These are phyloP conservation scores for Cryptococcus sp. DNA, from an alignment of 1,284 basidiomycete genomes.

Conservation along the genomic window DNA sequence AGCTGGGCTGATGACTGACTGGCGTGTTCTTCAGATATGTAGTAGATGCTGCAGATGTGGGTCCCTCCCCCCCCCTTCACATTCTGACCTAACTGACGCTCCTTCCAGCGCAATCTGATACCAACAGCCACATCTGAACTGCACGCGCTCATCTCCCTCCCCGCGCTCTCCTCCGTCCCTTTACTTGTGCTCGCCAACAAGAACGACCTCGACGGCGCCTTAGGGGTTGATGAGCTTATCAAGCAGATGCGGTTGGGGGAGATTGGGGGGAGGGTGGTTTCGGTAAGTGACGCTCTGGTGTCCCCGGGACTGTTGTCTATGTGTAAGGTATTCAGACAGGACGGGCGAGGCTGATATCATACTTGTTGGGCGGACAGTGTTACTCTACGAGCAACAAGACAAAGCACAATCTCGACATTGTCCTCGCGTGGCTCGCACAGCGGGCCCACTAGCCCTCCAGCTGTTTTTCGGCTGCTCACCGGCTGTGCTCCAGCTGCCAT, in stretches of 20 bases:
- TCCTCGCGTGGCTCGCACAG: slow-evolving; percentile 54
- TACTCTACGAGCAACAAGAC: slow-evolving; percentile 74
- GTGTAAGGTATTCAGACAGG: not conserved
- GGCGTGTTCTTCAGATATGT: slow-evolving; percentile 66
- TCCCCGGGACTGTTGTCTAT: not conserved
- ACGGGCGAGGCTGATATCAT: not conserved
- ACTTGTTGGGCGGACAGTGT: slow-evolving; percentile 16
- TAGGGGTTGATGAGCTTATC: slow-evolving; percentile 82
- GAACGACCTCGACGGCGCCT: slow-evolving; percentile 79
- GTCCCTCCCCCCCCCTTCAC: slow-evolving; percentile 32
- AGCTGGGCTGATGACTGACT: not conserved
- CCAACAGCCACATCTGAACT: slow-evolving; percentile 85
- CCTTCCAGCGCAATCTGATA: slow-evolving; percentile 55
- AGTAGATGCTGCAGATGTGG: slow-evolving; percentile 80
- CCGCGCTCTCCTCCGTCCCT: slow-evolving; percentile 73
- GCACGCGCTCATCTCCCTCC: slow-evolving; percentile 74
- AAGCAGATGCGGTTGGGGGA: slow-evolving; percentile 73
- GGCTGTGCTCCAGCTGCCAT: too few relatives aligned
- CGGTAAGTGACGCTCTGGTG: slow-evolving; percentile 65
- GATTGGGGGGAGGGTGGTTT: slow-evolving; percentile 77
- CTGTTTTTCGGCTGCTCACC: too few relatives aligned
- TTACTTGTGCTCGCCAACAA: slow-evolving; percentile 93
- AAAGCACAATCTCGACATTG: slow-evolving; percentile 74
- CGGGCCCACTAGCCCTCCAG: slow-evolving; percentile 32
- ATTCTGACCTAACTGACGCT: not conserved